A percentile compares a stretch with the other conserved stretches of the same genome.
Evolutionary conservation across 208 protist species (phyloP).

Genomic region (Trypanosomatidae sp.): DNA sequence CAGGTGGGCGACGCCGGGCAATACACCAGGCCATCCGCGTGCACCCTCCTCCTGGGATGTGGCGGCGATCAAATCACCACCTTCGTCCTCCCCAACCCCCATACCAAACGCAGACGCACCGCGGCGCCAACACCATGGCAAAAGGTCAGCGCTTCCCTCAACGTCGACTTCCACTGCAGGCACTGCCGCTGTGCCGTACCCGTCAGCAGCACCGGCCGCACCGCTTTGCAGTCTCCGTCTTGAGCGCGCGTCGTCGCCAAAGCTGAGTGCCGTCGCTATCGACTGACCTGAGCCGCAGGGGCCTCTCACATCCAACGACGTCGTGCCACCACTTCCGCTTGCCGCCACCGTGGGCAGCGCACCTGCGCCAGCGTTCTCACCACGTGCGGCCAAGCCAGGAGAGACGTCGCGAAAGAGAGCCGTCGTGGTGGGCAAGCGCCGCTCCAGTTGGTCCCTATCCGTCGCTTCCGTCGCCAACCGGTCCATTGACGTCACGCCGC

Average conservation of each 20-base stretch:
- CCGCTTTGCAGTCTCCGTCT: not conserved
- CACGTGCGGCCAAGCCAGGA: not conserved
- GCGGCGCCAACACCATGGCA: not conserved
- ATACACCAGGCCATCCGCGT: not conserved
- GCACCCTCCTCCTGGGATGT: not conserved
- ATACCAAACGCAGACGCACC: not conserved
- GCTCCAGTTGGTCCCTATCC: no score
- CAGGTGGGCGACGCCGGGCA: not conserved
- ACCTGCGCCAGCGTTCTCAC: not conserved
- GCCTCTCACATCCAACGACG: not conserved
- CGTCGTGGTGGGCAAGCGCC: constrained; percentile 6
- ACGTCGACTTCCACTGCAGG: not conserved
- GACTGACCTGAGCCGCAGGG: not conserved
- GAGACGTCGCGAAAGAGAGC: not conserved
- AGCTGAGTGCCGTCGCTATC: not conserved
- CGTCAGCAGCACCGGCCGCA: not conserved
- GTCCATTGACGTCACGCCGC: not conserved
- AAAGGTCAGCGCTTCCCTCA: not conserved
- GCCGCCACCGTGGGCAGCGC: not conserved
- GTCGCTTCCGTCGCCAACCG: not conserved
- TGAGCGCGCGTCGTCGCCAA: not conserved
- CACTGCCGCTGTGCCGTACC: not conserved
- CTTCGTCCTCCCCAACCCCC: not conserved
- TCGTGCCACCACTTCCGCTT: constrained; percentile 8
- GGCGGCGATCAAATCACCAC: not conserved